phyloP scores from a whole-genome alignment of 768 basidiomycete species.

The Boletus patriciae region DNA sequence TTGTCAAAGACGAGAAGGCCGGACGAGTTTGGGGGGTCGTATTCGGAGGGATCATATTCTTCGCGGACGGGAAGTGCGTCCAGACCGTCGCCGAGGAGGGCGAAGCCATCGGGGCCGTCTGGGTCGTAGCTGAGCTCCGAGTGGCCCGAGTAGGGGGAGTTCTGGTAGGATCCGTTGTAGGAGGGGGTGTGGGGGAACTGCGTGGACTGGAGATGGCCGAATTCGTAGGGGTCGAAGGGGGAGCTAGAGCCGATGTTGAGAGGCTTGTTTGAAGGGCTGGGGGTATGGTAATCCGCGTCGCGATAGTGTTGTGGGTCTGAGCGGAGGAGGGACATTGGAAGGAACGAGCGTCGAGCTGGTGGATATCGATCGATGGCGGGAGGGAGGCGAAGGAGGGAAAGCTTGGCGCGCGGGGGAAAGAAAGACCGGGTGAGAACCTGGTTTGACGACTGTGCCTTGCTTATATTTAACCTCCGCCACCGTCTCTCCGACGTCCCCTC shows the following conservation, averaged over 20 bases:
- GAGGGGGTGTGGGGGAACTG: constrained; percentile 54
- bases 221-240: constrained; percentile 44
- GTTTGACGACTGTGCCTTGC: constrained; percentile 22
- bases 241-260: constrained; percentile 21
- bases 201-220: constrained; percentile 35
- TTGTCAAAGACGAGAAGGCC: constrained; percentile 59
- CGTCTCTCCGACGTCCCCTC: constrained; percentile 4
- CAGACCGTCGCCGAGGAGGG: constrained; percentile 50
- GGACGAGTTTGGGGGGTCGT: constrained; percentile 55
- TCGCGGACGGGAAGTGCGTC: constrained; percentile 34
- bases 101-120: constrained; percentile 48
- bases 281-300: constrained; percentile 28
- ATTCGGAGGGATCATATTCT: constrained; percentile 76
- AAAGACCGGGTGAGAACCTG: constrained; percentile 31
- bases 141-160: constrained; percentile 66
- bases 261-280: constrained; percentile 32
- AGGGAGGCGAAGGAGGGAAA: constrained; percentile 2
- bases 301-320: constrained; percentile 20
- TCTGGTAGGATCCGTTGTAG: constrained; percentile 66
- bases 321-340: constrained; percentile 32
- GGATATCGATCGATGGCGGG: constrained; percentile 8
- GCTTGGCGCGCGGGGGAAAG: constrained; percentile 24
- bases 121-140: constrained; percentile 63
- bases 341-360: neutral
- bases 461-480: constrained; percentile 34